phyloP scores from a whole-genome alignment of 805 yeast species.

The Barnettozyma vustinii region DNA sequence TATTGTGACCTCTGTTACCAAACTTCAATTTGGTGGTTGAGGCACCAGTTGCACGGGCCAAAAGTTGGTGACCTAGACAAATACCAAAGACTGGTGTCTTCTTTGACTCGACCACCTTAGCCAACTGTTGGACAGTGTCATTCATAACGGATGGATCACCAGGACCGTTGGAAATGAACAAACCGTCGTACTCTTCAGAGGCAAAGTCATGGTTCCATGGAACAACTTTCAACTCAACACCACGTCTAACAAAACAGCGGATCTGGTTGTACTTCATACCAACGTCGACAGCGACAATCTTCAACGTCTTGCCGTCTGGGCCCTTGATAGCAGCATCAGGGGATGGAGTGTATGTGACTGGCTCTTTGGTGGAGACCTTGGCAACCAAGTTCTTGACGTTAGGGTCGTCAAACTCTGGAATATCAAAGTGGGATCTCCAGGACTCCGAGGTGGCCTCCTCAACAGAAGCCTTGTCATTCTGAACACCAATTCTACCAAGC shows the following conservation, averaged over 20 bases:
- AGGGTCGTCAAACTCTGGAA: conserved; percentile 92
- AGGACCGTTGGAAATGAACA: conserved; percentile 96
- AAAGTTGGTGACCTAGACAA: conserved; percentile 95
- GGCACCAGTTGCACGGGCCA: conserved; percentile 95
- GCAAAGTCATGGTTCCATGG: conserved; percentile 92
- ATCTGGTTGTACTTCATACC: conserved; percentile 98
- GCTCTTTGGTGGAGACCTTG: conserved; percentile 74
- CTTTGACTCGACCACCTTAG: conserved; percentile 51
- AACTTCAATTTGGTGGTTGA: conserved; percentile 86
- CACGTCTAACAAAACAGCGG: conserved; percentile 92
- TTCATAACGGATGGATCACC: conserved; percentile 94
- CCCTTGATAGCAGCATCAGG: conserved; percentile 47
- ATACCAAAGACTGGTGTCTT: conserved; percentile 94
- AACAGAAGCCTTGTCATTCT: conserved; percentile 34
- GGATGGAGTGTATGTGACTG: conserved; percentile 72
- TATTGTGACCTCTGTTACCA: conserved; percentile 99
- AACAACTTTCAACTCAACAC: conserved; percentile 92
- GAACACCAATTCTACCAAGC: conserved; percentile 79
- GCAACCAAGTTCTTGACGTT: conserved; percentile 89
- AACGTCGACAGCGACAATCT: conserved; percentile 89
- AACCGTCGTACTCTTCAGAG: conserved; percentile 83
- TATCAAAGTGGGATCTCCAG: conserved; percentile 61
- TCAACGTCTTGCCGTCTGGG: conserved; percentile 68
- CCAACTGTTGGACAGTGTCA: conserved; percentile 56
- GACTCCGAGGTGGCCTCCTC: conserved; percentile 30